These are phyloP conservation scores for Dittrichia graveolens DNA, from an alignment of 129 eudicot species.

Conservation along the genomic window DNA sequence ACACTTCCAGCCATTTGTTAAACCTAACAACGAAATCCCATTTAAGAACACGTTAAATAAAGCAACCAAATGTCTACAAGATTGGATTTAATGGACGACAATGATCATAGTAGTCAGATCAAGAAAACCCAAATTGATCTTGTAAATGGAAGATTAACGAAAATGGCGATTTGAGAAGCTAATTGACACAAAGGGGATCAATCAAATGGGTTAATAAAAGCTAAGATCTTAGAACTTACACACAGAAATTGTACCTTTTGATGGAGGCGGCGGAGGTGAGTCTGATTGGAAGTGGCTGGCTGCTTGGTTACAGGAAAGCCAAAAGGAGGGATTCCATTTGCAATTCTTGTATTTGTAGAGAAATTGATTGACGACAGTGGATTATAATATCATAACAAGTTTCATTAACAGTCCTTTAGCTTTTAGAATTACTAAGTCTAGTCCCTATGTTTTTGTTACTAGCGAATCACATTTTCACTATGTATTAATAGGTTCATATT, in stretches of 20 bases:
- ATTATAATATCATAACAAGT: constrained; percentile 8
- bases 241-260: constrained; percentile 26
- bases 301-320: constrained; percentile 23
- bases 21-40: neutral
- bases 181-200: constrained; percentile 15
- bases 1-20: constrained; percentile 44
- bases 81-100: neutral
- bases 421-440: neutral
- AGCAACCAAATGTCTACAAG: neutral
- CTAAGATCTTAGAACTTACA: constrained; percentile 1
- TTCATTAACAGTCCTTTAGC: constrained; percentile 19
- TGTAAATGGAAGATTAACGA: neutral
- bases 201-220: neutral
- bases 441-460: neutral
- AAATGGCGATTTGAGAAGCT: neutral
- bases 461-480: too few species aligned
- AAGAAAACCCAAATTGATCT: neutral
- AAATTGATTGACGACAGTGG: neutral
- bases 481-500: too few species aligned
- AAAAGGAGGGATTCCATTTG: constrained; percentile 19
- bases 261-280: constrained; percentile 31
- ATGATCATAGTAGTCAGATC: constrained; percentile 6
- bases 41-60: neutral
- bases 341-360: constrained; percentile 26
- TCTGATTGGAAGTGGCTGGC: constrained; percentile 23